Evolutionary conservation across 2,329 filamentous ascomycete species (phyloP).

Genomic region (Cryphonectria radicalis): DNA sequence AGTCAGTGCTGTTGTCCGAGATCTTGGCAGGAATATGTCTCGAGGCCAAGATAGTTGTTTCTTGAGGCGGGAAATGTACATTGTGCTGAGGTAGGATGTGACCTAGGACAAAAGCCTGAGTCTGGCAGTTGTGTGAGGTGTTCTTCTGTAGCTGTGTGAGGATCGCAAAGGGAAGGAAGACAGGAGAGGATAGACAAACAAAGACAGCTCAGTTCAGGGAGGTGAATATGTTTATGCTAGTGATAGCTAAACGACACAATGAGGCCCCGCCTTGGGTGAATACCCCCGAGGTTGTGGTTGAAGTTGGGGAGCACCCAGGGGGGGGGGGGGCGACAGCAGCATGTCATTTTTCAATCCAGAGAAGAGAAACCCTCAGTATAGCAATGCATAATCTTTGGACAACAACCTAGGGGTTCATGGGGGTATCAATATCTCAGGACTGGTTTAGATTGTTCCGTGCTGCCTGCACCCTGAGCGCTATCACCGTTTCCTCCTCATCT

Average conservation of each 20-base stretch:
- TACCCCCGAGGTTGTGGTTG: neutral
- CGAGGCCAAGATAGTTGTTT: conserved; percentile 10
- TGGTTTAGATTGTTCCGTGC: neutral
- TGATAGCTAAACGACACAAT: neutral
- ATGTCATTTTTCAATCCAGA: neutral
- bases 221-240: neutral
- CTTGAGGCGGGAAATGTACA: neutral
- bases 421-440: neutral
- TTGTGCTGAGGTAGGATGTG: neutral
- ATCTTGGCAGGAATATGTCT: neutral
- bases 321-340: neutral
- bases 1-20: neutral
- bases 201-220: neutral
- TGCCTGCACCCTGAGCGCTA: neutral
- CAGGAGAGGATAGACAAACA: neutral
- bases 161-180: neutral
- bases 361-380: neutral
- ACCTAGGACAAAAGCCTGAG: neutral
- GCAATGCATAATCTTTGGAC: neutral
- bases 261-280: neutral
- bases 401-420: neutral
- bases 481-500: conserved; percentile 32
- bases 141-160: neutral
- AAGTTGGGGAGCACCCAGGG: neutral
- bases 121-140: neutral